These are phyloP conservation scores for Sphagnum fallax DNA, from an alignment of 228 moss, liverwort and hornwort species.

Conservation along the genomic window DNA sequence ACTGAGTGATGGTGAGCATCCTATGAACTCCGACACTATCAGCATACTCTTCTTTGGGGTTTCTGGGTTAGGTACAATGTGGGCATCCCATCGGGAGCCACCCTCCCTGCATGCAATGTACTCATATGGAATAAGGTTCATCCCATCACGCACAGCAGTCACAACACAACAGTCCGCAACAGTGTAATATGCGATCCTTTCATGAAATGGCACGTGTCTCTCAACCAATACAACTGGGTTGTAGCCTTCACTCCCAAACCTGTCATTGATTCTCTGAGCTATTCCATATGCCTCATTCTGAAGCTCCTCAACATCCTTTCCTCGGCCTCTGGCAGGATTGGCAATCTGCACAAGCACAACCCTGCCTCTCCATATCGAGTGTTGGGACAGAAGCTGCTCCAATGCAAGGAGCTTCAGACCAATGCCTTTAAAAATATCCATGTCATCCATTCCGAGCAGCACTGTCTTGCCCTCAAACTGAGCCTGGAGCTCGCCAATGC, in stretches of 20 bases:
- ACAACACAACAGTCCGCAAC: conserved; percentile 93
- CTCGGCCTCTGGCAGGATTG: conserved; percentile 78
- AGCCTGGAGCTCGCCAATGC: conserved; percentile 55
- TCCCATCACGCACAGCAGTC: conserved; percentile 87
- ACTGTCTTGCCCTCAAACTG: conserved; percentile 75
- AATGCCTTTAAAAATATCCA: conserved; percentile 99
- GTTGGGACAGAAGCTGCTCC: conserved; percentile 79
- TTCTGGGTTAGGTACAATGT: conserved; percentile 1
- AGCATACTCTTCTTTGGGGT: conserved; percentile 74
- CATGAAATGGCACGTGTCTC: conserved; percentile 46
- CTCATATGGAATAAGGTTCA: conserved; percentile 92
- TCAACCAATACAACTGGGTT: conserved; percentile 71
- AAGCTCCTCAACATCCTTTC: conserved; percentile 80
- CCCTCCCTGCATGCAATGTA: conserved; percentile 89
- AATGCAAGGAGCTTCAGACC: conserved; percentile 89
- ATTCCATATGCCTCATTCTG: conserved; percentile 58
- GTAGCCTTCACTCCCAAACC: conserved; percentile 62
- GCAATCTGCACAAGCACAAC: conserved; percentile 92
- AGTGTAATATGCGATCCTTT: conserved; percentile 83
- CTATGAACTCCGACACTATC: conserved; percentile 95
- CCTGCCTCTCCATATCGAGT: conserved; percentile 63
- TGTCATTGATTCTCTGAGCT: conserved; percentile 62
- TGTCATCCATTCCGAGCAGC: conserved; percentile 88
- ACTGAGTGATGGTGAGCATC: conserved; percentile 90
- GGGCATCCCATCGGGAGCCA: conserved; percentile 22